Evolutionary conservation across 148 eudicot genomes (phyloP).

Genomic region (Fagopyrum homotropicum): DNA sequence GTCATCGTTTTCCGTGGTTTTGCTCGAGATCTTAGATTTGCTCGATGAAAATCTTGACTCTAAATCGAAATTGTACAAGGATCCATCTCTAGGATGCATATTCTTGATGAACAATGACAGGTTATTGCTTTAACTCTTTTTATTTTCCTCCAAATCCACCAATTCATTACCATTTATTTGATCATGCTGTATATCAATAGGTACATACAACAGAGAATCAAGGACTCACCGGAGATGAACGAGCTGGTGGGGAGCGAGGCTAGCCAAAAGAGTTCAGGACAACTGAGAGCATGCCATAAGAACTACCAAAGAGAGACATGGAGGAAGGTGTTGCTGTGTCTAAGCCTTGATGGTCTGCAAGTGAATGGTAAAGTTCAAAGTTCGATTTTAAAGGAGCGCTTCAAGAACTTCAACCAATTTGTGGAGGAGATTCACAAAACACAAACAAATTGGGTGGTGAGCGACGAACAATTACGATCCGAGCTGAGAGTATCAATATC

Average conservation of each 20-base stretch:
- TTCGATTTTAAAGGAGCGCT: slow-evolving; percentile 73
- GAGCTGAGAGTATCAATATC: slow-evolving; percentile 86
- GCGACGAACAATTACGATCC: slow-evolving; percentile 85
- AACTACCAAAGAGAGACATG: slow-evolving; percentile 62
- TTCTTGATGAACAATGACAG: slow-evolving; percentile 35
- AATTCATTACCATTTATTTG: too few species aligned
- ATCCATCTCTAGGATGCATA: slow-evolving; percentile 12
- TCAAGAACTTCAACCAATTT: slow-evolving; percentile 68
- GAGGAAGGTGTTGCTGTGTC: slow-evolving; percentile 47
- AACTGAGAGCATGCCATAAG: slow-evolving; percentile 37
- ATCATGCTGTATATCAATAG: too few species aligned
- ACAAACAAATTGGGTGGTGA: slow-evolving; percentile 71
- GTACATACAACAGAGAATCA: slow-evolving; percentile 42
- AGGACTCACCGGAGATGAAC: slow-evolving; percentile 24
- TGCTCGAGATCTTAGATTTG: slow-evolving; percentile 35
- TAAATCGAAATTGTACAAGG: slow-evolving; percentile 67
- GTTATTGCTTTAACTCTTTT: too few species aligned
- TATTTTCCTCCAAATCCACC: too few species aligned
- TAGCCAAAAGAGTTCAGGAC: slow-evolving; percentile 36
- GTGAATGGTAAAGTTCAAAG: slow-evolving; percentile 68
- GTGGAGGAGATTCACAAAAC: slow-evolving; percentile 75
- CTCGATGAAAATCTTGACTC: slow-evolving; percentile 50
- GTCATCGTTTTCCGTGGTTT: slow-evolving; percentile 38
- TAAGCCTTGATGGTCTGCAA: slow-evolving; percentile 56
- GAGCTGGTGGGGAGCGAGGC: slow-evolving; percentile 30